Conservation (phyloP, 2,329 filamentous ascomycete species). For the Hirsutella minnesotensis region DNA sequence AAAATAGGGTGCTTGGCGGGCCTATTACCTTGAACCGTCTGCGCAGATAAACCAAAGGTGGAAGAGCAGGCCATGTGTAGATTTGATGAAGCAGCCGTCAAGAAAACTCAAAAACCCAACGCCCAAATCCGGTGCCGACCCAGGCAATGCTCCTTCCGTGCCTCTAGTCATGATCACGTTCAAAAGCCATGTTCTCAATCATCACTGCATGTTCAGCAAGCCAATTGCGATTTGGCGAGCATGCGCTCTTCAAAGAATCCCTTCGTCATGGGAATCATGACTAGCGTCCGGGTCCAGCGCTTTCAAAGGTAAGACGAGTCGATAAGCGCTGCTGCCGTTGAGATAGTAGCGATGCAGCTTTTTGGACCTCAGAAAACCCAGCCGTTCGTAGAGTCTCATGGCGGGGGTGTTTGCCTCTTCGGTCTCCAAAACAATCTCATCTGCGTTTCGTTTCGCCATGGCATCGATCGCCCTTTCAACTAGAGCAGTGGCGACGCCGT, state of each 20-base stretch:
- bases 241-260: neutral
- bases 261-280: slow-evolving; percentile 22
- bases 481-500: slow-evolving; percentile 77
- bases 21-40: neutral
- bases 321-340: slow-evolving; percentile 90
- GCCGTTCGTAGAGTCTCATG: slow-evolving; percentile 81
- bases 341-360: slow-evolving; percentile 90
- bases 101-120: neutral
- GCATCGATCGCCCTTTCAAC: slow-evolving; percentile 86
- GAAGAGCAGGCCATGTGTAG: neutral
- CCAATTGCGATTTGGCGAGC: neutral
- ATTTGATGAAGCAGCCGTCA: neutral
- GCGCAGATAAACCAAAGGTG: neutral
- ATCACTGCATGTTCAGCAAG: neutral
- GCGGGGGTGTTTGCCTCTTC: slow-evolving; percentile 86
- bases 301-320: slow-evolving; percentile 73
- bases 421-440: slow-evolving; percentile 92
- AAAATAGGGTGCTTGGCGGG: no score
- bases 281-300: slow-evolving; percentile 27
- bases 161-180: neutral
- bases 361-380: slow-evolving; percentile 88
- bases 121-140: neutral
- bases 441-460: slow-evolving; percentile 74
- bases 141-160: neutral
- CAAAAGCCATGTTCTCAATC: neutral